Evolutionary conservation across 1,284 basidiomycete species (phyloP).

Genomic region (Boletellus deceptivus): DNA sequence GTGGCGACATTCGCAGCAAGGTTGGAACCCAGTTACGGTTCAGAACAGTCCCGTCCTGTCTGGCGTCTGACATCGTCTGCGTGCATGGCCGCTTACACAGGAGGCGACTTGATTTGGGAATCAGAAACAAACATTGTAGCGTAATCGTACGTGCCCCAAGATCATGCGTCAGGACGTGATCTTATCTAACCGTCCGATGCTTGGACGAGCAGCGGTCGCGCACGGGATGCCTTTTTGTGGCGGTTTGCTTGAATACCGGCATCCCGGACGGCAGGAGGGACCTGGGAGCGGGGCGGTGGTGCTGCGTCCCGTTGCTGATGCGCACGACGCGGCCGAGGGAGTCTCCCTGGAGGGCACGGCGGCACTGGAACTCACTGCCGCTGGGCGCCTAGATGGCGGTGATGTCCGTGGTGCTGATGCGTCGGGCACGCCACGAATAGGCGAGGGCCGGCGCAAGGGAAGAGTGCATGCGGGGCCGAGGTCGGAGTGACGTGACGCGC

Average conservation of each 20-base stretch:
- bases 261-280: neutral
- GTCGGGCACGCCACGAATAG: conserved; percentile 8
- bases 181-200: neutral
- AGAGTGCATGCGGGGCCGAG: conserved; percentile 25
- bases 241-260: neutral
- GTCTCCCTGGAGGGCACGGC: no score
- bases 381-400: no score
- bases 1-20: conserved; percentile 1
- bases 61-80: neutral
- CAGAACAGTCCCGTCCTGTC: conserved; percentile 2
- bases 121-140: neutral
- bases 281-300: neutral
- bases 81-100: neutral
- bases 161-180: neutral
- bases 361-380: no score
- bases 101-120: neutral
- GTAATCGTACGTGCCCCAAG: neutral
- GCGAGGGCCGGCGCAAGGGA: neutral
- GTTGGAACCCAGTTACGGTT: neutral
- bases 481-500: neutral
- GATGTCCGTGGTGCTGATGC: conserved; percentile 1
- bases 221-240: no score
- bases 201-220: no score
- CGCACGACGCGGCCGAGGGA: no score
- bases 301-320: no score